Evolutionary conservation across 1,139 yeast genomes (phyloP).

Genomic region (Diutina mesorugosa): DNA sequence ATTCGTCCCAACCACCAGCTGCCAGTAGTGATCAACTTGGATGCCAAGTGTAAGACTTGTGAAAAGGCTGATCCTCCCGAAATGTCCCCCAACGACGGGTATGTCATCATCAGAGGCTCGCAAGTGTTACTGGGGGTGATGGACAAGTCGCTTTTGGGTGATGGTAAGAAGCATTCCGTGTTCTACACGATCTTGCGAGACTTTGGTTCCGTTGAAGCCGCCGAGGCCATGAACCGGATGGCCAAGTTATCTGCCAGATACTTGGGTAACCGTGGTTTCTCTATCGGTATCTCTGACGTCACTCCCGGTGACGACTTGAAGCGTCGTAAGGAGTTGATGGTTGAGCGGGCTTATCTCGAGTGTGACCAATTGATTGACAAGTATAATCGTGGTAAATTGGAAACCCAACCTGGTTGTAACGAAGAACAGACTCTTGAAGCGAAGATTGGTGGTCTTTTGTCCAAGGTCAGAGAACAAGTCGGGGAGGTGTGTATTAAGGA

Average conservation of each 20-base stretch:
- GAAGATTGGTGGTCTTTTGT: conserved; percentile 87
- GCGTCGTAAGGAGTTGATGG: conserved; percentile 73
- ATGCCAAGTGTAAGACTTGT: conserved; percentile 87
- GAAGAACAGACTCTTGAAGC: conserved; percentile 98
- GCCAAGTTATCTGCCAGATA: conserved; percentile 94
- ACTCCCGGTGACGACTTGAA: conserved; percentile 81
- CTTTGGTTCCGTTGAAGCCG: conserved; percentile 92
- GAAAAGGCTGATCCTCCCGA: conserved; percentile 61
- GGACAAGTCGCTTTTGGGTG: conserved; percentile 96
- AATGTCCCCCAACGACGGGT: conserved; percentile 98
- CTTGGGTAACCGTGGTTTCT: conserved; percentile 90
- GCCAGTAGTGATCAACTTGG: conserved; percentile 78
- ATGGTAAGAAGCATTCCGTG: conserved; percentile 95
- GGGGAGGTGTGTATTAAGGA: conserved; percentile 96
- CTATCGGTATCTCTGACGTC: conserved; percentile 95
- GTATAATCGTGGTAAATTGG: conserved; percentile 77
- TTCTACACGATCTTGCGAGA: conserved; percentile 91
- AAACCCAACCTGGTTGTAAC: conserved; percentile 98
- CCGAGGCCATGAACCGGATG: conserved; percentile 95
- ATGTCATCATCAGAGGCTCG: conserved; percentile 80
- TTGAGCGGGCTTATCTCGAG: conserved; percentile 79
- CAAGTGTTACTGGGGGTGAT: conserved; percentile 83
- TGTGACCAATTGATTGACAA: conserved; percentile 84
- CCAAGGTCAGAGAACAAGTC: conserved; percentile 97
- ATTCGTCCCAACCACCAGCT: conserved; percentile 71